phyloP scores from a whole-genome alignment of 2,329 filamentous ascomycete species.

The Gremmenia infestans region DNA sequence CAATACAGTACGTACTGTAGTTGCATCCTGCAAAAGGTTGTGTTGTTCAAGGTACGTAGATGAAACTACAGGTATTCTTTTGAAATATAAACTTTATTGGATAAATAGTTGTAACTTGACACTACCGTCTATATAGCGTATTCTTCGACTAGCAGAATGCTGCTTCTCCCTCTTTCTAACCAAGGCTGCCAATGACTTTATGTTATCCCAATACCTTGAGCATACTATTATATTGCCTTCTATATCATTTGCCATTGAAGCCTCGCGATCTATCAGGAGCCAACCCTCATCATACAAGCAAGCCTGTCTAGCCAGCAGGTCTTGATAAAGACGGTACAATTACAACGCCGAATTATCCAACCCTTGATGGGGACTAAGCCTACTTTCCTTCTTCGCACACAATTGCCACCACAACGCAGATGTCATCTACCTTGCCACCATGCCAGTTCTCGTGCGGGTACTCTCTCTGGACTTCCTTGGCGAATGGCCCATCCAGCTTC shows the following conservation, averaged over 20 bases:
- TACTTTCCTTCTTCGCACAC: conserved; percentile 58
- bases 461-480: conserved; percentile 84
- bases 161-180: background rate
- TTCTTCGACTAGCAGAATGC: too few species aligned
- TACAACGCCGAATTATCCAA: background rate
- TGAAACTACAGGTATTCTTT: too few species aligned
- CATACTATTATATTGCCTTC: background rate
- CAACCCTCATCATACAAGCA: background rate
- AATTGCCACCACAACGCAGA: conserved; percentile 77
- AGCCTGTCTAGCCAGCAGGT: background rate
- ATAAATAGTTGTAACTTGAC: too few species aligned
- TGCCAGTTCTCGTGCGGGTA: conserved; percentile 83
- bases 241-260: conserved; percentile 3
- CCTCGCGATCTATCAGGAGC: conserved; percentile 1
- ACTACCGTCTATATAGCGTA: too few species aligned
- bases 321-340: background rate
- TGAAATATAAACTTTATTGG: too few species aligned
- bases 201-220: background rate
- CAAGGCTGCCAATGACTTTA: background rate
- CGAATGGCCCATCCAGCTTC: conserved; percentile 85
- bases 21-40: too few species aligned
- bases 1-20: too few species aligned
- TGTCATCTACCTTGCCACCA: conserved; percentile 94
- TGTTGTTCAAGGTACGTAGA: too few species aligned
- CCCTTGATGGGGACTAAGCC: background rate